Evolutionary conservation across 2,329 filamentous ascomycete species (phyloP).

Genomic region (Elsinoe batatas): DNA sequence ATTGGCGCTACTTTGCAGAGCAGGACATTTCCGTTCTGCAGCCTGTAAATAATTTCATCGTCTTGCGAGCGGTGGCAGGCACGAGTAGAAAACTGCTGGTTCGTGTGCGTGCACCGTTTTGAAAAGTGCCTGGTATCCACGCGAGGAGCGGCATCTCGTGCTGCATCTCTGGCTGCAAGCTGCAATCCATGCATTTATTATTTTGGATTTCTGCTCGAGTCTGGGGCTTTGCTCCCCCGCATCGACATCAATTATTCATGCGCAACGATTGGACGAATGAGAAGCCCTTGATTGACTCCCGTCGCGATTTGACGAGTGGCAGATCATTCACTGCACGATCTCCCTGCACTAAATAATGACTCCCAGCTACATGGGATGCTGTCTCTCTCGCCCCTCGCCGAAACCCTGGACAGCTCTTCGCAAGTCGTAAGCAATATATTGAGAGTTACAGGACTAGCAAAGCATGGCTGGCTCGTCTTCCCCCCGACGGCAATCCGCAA

Average conservation of each 20-base stretch:
- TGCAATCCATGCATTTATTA: background rate
- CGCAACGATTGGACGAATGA: background rate
- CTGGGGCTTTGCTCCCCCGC: constrained; percentile 1
- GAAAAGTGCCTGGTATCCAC: background rate
- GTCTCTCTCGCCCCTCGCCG: too few relatives aligned
- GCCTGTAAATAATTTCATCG: background rate
- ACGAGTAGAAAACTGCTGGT: constrained; percentile 3
- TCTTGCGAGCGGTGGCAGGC: background rate
- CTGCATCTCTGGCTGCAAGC: background rate
- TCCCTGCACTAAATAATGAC: background rate
- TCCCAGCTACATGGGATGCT: background rate
- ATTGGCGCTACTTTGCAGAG: background rate
- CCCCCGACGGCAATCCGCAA: constrained; percentile 4
- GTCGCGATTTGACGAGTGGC: background rate
- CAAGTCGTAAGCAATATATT: background rate
- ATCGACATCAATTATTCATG: background rate
- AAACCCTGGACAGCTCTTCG: background rate
- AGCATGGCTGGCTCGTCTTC: background rate
- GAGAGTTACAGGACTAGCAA: background rate
- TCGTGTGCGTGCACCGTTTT: background rate
- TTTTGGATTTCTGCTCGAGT: background rate
- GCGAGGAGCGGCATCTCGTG: background rate
- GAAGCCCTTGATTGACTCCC: constrained; percentile 2
- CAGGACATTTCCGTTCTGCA: background rate
- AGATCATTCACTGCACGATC: constrained; percentile 2